Conservation (phyloP, 1,139 yeast genomes). For the Eremothecium gossypii region DNA sequence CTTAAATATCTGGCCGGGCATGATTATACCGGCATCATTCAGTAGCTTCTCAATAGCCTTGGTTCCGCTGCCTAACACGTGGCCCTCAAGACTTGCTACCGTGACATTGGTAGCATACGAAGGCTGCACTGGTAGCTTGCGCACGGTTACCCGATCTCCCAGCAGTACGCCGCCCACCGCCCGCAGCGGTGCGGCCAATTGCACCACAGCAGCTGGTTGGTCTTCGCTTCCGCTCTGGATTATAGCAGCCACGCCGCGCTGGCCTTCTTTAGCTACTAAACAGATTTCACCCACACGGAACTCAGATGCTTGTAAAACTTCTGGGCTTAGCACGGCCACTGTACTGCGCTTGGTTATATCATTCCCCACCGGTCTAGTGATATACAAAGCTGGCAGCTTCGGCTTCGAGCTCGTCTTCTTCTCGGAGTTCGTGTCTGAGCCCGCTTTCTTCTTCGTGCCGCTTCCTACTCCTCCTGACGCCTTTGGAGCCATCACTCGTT, state of each 20-base stretch:
- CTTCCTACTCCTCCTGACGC: slow-evolving; percentile 11
- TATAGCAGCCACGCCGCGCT: slow-evolving; percentile 40
- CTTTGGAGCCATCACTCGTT: slow-evolving; percentile 23
- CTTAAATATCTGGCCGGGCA: slow-evolving; percentile 42
- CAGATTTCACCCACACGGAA: slow-evolving; percentile 48
- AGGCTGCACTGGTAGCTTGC: slow-evolving; percentile 42
- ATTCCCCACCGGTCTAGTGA: slow-evolving; percentile 47
- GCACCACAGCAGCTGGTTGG: slow-evolving; percentile 39
- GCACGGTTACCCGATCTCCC: slow-evolving; percentile 61
- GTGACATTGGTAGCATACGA: slow-evolving; percentile 34
- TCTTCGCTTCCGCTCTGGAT: slow-evolving; percentile 36
- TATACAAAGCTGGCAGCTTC: slow-evolving; percentile 36
- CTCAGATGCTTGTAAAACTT: slow-evolving; percentile 45
- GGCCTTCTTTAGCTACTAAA: slow-evolving; percentile 40
- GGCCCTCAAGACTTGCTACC: slow-evolving; percentile 28
- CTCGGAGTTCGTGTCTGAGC: slow-evolving; percentile 12
- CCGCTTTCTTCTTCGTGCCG: slow-evolving; percentile 25
- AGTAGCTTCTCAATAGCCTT: slow-evolving; percentile 34
- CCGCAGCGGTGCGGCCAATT: slow-evolving; percentile 43
- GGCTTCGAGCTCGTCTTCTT: slow-evolving; percentile 27
- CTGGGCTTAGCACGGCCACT: slow-evolving; percentile 43
- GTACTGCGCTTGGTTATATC: slow-evolving; percentile 31
- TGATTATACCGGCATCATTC: slow-evolving; percentile 44
- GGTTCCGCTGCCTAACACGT: slow-evolving; percentile 16
- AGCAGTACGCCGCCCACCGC: slow-evolving; percentile 48